Conservation (phyloP, 2,329 filamentous ascomycete species). For the Venturia nashicola region DNA sequence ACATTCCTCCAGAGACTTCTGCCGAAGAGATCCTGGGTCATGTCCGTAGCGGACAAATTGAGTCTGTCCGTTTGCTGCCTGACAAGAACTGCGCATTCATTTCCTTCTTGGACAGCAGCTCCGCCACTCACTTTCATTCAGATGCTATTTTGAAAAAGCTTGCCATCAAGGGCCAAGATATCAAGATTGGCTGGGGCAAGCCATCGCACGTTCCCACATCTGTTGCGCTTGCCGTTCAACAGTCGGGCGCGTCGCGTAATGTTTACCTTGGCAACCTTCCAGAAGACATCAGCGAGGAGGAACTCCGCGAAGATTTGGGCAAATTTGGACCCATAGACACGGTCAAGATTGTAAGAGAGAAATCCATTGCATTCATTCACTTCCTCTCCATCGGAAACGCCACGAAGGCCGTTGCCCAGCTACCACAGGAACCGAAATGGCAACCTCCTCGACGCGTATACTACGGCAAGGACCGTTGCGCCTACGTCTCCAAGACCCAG, state of each 20-base stretch:
- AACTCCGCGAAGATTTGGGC: conserved; percentile 84
- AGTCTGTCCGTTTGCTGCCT: conserved; percentile 90
- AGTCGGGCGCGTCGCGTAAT: conserved; percentile 91
- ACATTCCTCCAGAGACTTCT: conserved; percentile 94
- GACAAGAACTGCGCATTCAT: conserved; percentile 99
- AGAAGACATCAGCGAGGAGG: conserved; percentile 82
- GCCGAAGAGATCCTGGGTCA: conserved; percentile 95
- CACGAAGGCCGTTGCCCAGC: conserved; percentile 92
- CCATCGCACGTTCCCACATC: conserved; percentile 96
- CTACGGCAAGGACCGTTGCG: conserved; percentile 97
- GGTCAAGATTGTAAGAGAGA: conserved; percentile 94
- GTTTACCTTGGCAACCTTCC: conserved; percentile 91
- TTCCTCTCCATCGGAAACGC: conserved; percentile 96
- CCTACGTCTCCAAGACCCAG: conserved; percentile 98
- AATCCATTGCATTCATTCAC: conserved; percentile 95
- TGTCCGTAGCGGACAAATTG: conserved; percentile 93
- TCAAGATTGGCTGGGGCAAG: conserved; percentile 99
- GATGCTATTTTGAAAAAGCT: conserved; percentile 99
- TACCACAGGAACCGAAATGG: conserved; percentile 95
- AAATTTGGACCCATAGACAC: conserved; percentile 97
- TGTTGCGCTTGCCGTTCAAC: conserved; percentile 92
- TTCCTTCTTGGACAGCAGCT: conserved; percentile 94
- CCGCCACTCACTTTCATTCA: conserved; percentile 96
- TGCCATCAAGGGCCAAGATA: conserved; percentile 95
- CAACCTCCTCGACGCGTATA: conserved; percentile 90